Conservation (phyloP, 371 early-diverging fungal species). For the Mucor ambiguus region DNA sequence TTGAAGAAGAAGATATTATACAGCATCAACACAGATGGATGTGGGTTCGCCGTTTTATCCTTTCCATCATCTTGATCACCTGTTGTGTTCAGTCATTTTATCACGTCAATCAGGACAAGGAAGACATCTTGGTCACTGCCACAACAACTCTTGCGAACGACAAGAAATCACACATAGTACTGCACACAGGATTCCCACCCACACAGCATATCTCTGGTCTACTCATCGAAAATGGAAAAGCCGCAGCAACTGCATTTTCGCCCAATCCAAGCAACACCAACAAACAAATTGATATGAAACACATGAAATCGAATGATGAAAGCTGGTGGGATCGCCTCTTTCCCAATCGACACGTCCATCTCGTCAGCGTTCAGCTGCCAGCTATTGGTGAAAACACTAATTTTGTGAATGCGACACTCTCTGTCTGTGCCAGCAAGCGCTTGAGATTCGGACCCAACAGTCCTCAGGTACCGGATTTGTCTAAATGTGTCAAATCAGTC, state of each 20-base stretch:
- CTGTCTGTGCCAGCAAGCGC: slow-evolving; percentile 30
- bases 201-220: slow-evolving; percentile 28
- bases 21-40: slow-evolving; percentile 23
- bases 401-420: slow-evolving; percentile 22
- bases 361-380: slow-evolving; percentile 33
- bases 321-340: slow-evolving; percentile 49
- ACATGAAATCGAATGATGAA: slow-evolving; percentile 13
- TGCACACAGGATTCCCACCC: slow-evolving; percentile 45
- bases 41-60: slow-evolving; percentile 35
- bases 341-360: slow-evolving; percentile 40
- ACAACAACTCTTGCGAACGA: not conserved
- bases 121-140: not conserved
- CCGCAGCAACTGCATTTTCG: slow-evolving; percentile 41
- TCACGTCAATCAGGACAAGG: not conserved
- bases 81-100: not conserved
- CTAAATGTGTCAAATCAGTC: slow-evolving; percentile 13
- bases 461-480: slow-evolving; percentile 17
- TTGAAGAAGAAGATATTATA: not conserved
- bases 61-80: slow-evolving; percentile 16
- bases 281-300: slow-evolving; percentile 10
- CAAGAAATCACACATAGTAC: slow-evolving; percentile 23
- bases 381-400: slow-evolving; percentile 15
- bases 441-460: not conserved
- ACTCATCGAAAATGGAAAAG: slow-evolving; percentile 14
- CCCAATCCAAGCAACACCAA: slow-evolving; percentile 19